A percentile compares a stretch with the other conserved stretches of the same genome.
These are phyloP conservation scores for Rhynchosporium graminicola DNA, from an alignment of 2,329 filamentous ascomycete species.

Conservation along the genomic window DNA sequence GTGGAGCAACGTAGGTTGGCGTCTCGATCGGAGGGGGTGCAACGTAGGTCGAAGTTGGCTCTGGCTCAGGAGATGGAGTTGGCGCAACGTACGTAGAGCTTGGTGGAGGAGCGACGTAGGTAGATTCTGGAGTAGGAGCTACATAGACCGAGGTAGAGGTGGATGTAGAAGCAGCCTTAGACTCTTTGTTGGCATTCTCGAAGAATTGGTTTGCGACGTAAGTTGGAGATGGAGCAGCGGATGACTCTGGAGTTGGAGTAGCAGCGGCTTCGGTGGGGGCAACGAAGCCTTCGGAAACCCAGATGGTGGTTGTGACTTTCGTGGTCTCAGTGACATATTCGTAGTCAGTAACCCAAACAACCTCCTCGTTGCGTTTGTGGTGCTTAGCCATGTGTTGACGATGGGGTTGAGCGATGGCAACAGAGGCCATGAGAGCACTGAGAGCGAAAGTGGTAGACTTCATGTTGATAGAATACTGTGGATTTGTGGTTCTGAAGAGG, in stretches of 20 bases:
- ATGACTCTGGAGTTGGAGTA: slow-evolving; percentile 13
- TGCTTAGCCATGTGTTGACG: slow-evolving; percentile 37
- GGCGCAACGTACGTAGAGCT: slow-evolving; percentile 11
- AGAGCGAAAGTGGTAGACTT: slow-evolving; percentile 40
- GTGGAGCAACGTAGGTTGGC: slow-evolving; percentile 35
- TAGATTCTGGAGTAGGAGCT: slow-evolving; percentile 20
- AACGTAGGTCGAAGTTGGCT: slow-evolving; percentile 19
- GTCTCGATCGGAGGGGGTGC: slow-evolving; percentile 26
- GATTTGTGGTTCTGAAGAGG: neutral
- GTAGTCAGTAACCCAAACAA: slow-evolving; percentile 52
- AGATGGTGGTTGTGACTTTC: slow-evolving; percentile 43
- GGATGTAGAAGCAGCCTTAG: slow-evolving; percentile 14
- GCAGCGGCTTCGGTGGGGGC: slow-evolving; percentile 20
- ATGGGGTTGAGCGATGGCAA: slow-evolving; percentile 40
- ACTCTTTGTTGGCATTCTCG: slow-evolving; percentile 24
- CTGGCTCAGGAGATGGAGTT: neutral
- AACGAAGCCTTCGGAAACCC: slow-evolving; percentile 41
- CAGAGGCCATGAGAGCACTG: slow-evolving; percentile 36
- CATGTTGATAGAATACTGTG: slow-evolving; percentile 36
- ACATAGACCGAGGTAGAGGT: slow-evolving; percentile 33
- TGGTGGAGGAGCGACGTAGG: slow-evolving; percentile 24
- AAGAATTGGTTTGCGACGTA: slow-evolving; percentile 29
- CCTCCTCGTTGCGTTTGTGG: slow-evolving; percentile 36
- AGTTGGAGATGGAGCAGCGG: slow-evolving; percentile 19
- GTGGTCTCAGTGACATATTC: slow-evolving; percentile 51